phyloP scores from a whole-genome alignment of 352 stramenopile species.

The Phytophthora melonis region DNA sequence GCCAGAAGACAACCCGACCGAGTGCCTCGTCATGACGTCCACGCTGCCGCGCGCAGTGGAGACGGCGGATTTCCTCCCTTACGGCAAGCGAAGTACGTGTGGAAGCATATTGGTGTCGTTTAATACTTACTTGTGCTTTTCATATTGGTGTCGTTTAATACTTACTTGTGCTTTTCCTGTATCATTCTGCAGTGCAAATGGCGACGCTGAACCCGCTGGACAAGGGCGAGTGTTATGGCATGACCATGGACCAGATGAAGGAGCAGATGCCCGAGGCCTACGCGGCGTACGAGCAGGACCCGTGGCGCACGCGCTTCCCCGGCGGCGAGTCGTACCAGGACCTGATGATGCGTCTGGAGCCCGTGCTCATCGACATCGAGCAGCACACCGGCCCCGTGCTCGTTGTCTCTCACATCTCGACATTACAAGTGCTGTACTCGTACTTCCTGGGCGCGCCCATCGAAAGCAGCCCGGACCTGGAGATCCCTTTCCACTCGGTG shows the following conservation, averaged over 20 bases:
- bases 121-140: slow-evolving; percentile 20
- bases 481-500: slow-evolving; percentile 89
- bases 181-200: slow-evolving; percentile 64
- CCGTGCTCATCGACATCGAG: slow-evolving; percentile 94
- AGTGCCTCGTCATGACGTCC: slow-evolving; percentile 80
- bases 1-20: slow-evolving; percentile 51
- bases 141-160: background rate
- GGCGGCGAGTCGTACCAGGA: slow-evolving; percentile 95
- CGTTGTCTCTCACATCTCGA: slow-evolving; percentile 90
- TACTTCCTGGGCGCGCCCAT: slow-evolving; percentile 88
- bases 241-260: slow-evolving; percentile 88
- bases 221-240: slow-evolving; percentile 87
- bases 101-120: background rate
- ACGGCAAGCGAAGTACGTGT: slow-evolving; percentile 57
- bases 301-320: slow-evolving; percentile 84
- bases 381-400: slow-evolving; percentile 87
- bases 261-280: slow-evolving; percentile 73
- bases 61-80: slow-evolving; percentile 70
- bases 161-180: slow-evolving; percentile 12
- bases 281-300: slow-evolving; percentile 72
- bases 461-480: slow-evolving; percentile 75
- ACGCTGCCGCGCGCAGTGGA: slow-evolving; percentile 83
- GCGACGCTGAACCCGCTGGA: slow-evolving; percentile 85
- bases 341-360: slow-evolving; percentile 93
- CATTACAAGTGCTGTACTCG: slow-evolving; percentile 88